Percentiles rank a stretch among this genome's conserved stretches.
These are phyloP conservation scores for Przewalskia tangutica DNA, from an alignment of 257 asterid species.

Conservation along the genomic window DNA sequence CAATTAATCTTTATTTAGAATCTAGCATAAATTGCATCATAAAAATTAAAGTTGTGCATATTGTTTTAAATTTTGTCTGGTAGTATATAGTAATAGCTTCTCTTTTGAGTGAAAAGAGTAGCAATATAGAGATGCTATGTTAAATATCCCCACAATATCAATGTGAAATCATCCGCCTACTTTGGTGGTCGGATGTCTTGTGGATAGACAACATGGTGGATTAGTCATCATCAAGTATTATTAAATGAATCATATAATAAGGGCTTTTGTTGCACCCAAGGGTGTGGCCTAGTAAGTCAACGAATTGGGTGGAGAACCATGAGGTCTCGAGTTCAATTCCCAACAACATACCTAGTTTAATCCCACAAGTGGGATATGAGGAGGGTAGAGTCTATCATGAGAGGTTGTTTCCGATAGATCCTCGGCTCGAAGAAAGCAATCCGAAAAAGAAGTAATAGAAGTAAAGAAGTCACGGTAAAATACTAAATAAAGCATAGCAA, in stretches of 20 bases:
- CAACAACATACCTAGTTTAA: too few relatives aligned
- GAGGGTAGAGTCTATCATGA: too few relatives aligned
- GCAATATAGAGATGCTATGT: not conserved
- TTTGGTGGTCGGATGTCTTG: not conserved
- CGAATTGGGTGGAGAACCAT: too few relatives aligned
- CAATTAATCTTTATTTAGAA: not conserved
- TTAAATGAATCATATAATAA: not conserved
- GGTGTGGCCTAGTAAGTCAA: too few relatives aligned
- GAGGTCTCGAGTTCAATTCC: too few relatives aligned
- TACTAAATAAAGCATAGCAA: too few relatives aligned
- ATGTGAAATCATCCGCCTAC: not conserved
- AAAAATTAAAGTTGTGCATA: not conserved
- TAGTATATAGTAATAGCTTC: not conserved
- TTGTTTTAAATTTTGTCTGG: not conserved
- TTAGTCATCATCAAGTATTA: not conserved
- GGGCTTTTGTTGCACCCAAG: not conserved
- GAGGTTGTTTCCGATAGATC: too few relatives aligned
- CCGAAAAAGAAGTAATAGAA: too few relatives aligned
- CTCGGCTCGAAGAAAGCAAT: too few relatives aligned
- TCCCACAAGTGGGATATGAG: too few relatives aligned
- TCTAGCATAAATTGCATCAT: too few relatives aligned
- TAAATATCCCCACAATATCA: not conserved
- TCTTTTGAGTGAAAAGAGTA: not conserved
- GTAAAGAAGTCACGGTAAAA: too few relatives aligned
- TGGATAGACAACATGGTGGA: not conserved